Conservation (phyloP, 192 early-diverging fungal species). For the Backusella liffmaniae region DNA sequence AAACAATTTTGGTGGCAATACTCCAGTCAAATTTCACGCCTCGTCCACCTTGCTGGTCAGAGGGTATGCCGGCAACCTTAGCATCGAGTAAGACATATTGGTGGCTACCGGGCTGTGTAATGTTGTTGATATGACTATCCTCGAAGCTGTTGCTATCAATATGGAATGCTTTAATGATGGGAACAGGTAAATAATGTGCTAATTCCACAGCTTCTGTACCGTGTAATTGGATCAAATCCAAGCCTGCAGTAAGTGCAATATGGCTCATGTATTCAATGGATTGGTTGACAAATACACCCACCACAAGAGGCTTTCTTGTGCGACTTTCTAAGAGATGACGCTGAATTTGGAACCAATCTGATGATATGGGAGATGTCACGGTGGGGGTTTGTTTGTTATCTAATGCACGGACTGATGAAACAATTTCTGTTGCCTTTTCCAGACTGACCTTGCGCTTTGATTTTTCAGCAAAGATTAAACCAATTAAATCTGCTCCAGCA, state of each 20-base stretch:
- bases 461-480: conserved; percentile 88
- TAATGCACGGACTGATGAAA: conserved; percentile 59
- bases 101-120: conserved; percentile 55
- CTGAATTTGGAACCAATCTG: conserved; percentile 55
- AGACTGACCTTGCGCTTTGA: conserved; percentile 76
- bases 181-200: conserved; percentile 71
- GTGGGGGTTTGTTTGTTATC: neutral
- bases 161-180: conserved; percentile 90
- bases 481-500: conserved; percentile 87
- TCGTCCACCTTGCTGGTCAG: conserved; percentile 69
- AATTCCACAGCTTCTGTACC: conserved; percentile 69
- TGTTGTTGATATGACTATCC: conserved; percentile 23
- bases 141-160: conserved; percentile 59
- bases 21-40: conserved; percentile 88
- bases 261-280: conserved; percentile 70
- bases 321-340: conserved; percentile 38
- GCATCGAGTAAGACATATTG: conserved; percentile 61
- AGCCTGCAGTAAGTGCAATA: conserved; percentile 57
- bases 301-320: conserved; percentile 71
- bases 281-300: conserved; percentile 94
- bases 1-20: conserved; percentile 58
- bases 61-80: conserved; percentile 49
- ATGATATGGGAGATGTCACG: conserved; percentile 8
- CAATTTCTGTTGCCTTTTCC: conserved; percentile 68
- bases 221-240: conserved; percentile 96